These are phyloP conservation scores for Zymoseptoria ardabiliae DNA, from an alignment of 2,329 filamentous ascomycete genomes.

Conservation along the genomic window DNA sequence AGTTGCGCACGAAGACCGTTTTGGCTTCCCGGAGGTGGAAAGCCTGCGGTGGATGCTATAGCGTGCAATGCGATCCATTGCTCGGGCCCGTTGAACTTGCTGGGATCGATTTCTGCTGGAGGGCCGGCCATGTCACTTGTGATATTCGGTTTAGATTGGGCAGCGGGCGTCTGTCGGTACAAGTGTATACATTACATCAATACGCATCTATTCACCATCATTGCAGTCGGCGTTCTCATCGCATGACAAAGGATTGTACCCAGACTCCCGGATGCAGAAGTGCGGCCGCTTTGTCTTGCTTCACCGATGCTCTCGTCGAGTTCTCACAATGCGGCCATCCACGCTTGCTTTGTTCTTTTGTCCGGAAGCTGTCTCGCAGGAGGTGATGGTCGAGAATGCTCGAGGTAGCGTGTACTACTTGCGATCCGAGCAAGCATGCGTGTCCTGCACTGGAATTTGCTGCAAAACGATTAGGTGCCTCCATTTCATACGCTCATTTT, in stretches of 20 bases:
- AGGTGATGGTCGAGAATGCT: neutral
- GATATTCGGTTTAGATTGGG: neutral
- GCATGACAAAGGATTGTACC: neutral
- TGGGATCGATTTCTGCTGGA: neutral
- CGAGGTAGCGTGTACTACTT: neutral
- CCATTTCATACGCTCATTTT: constrained; percentile 76
- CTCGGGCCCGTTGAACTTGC: neutral
- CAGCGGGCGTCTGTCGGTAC: neutral
- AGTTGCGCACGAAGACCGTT: neutral
- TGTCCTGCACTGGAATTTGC: neutral
- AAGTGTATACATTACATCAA: neutral
- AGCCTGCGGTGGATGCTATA: neutral
- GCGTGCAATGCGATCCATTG: neutral
- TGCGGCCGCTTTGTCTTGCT: neutral
- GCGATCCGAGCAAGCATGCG: neutral
- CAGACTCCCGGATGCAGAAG: neutral
- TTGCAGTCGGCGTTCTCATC: neutral
- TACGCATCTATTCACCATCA: neutral
- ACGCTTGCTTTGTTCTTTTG: neutral
- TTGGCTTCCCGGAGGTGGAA: neutral
- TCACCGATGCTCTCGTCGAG: neutral
- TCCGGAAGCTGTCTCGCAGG: neutral
- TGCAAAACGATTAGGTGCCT: neutral
- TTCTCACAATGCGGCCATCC: neutral
- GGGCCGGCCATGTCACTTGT: neutral